Conservation (phyloP, 2,329 filamentous ascomycete species). For the Aureobasidium sp. region DNA sequence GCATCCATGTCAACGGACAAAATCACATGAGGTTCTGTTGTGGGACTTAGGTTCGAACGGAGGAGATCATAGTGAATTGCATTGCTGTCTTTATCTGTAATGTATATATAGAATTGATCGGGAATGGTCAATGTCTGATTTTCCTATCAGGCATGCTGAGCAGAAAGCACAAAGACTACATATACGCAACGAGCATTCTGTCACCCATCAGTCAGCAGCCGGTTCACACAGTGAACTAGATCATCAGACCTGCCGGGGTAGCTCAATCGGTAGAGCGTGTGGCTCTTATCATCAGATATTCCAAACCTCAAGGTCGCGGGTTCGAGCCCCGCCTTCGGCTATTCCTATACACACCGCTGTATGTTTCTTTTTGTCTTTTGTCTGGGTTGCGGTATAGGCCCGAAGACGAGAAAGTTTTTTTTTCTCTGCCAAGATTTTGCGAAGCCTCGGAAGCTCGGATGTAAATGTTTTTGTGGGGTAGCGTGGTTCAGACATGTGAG, state of each 20-base stretch:
- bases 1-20: too few species aligned
- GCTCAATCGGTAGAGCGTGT: slow-evolving; percentile 44
- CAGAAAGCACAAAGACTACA: neutral
- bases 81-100: too few species aligned
- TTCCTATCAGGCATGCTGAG: too few species aligned
- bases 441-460: neutral
- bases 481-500: neutral
- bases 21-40: too few species aligned
- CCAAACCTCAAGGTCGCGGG: slow-evolving; percentile 23
- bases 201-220: neutral
- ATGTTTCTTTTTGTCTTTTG: neutral
- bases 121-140: too few species aligned
- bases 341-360: slow-evolving; percentile 19
- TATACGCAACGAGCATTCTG: neutral
- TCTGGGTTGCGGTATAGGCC: neutral
- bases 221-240: slow-evolving; percentile 2
- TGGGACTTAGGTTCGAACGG: too few species aligned
- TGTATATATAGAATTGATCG: too few species aligned
- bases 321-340: slow-evolving; percentile 25
- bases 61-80: too few species aligned
- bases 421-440: neutral
- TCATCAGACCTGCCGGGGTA: slow-evolving; percentile 32
- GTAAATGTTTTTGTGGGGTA: neutral
- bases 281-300: slow-evolving; percentile 33
- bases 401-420: neutral